Conservation (phyloP, 2,329 filamentous ascomycete species). For the Apiospora kogelbergensis region DNA sequence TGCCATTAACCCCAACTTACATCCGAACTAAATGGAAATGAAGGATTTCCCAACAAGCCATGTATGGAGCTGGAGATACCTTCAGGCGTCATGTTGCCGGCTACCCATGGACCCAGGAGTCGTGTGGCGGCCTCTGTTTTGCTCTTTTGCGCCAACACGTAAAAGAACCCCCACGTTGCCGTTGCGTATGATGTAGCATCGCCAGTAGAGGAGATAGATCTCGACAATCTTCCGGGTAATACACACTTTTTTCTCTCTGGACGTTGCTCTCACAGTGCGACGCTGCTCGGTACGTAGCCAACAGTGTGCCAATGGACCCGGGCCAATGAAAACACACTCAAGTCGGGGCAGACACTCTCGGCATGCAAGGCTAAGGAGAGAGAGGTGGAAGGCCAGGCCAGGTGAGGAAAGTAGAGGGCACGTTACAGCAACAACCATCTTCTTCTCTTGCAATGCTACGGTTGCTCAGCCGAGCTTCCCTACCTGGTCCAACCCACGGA, state of each 20-base stretch:
- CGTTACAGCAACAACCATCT: neutral
- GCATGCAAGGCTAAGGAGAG: neutral
- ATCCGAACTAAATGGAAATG: neutral
- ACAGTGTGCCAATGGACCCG: neutral
- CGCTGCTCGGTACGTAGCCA: neutral
- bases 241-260: neutral
- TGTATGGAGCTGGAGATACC: neutral
- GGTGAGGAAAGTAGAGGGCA: neutral
- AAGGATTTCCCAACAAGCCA: neutral
- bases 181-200: slow-evolving; percentile 2
- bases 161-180: neutral
- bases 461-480: neutral
- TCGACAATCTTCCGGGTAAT: slow-evolving; percentile 2
- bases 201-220: neutral
- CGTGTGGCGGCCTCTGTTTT: neutral
- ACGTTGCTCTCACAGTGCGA: neutral
- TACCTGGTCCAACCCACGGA: neutral
- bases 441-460: neutral
- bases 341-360: neutral
- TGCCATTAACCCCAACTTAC: neutral
- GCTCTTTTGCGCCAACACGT: neutral
- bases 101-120: neutral
- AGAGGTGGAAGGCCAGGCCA: neutral
- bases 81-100: neutral
- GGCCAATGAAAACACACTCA: neutral